A percentile compares a stretch with the other conserved stretches of the same genome.
Evolutionary conservation across 2,329 filamentous ascomycete species (phyloP).

Genomic region (Verticillium nubilum): DNA sequence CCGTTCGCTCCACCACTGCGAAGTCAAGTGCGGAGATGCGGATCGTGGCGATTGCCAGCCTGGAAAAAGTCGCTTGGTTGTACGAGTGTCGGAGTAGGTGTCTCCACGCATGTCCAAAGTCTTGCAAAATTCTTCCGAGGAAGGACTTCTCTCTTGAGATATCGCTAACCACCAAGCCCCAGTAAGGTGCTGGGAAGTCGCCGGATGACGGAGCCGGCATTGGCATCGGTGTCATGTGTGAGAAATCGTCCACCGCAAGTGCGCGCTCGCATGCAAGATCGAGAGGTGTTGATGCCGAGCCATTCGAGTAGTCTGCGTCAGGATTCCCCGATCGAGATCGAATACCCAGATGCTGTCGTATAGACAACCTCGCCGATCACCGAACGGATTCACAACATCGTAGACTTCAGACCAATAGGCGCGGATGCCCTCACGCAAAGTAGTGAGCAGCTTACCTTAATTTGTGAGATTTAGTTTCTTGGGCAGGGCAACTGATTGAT

Average conservation of each 20-base stretch:
- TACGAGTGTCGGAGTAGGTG: background rate
- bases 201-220: background rate
- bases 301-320: background rate
- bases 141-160: background rate
- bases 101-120: background rate
- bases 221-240: background rate
- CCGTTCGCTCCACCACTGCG: background rate
- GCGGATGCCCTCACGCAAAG: background rate
- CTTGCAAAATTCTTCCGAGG: background rate
- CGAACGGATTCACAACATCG: background rate
- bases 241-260: background rate
- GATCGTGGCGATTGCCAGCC: background rate
- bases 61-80: background rate
- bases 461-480: background rate
- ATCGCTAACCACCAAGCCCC: background rate
- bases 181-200: background rate
- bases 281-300: background rate
- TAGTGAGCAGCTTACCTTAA: background rate
- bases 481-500: background rate
- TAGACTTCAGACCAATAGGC: background rate
- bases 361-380: background rate
- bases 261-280: background rate
- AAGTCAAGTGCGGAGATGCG: background rate
- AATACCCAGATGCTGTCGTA: background rate
- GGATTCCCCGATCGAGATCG: background rate